A percentile compares a stretch with the other conserved stretches of the same genome.
phyloP scores from a whole-genome alignment of 139 green algal species.

The Chlorella sp. region DNA sequence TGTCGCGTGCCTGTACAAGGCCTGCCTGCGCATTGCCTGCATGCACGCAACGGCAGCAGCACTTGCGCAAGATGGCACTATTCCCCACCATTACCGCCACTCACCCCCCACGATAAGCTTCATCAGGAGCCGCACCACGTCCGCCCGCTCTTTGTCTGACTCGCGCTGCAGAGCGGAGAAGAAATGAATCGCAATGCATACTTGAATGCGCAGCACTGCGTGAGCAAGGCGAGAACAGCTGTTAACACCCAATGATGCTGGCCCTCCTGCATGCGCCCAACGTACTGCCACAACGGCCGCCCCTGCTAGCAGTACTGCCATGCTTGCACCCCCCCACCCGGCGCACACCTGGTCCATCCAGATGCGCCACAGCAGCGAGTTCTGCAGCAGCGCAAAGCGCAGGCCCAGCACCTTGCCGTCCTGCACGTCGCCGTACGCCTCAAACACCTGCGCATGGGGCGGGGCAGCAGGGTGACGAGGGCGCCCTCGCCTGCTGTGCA shows the following conservation, averaged over 20 bases:
- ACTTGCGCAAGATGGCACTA: too few relatives aligned
- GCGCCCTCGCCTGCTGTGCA: neutral
- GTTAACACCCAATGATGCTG: neutral
- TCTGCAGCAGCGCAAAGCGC: slow-evolving; percentile 26
- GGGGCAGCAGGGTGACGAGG: neutral
- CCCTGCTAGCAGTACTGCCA: neutral
- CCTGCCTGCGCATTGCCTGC: too few relatives aligned
- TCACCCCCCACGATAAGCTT: slow-evolving; percentile 29
- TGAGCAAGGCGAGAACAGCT: neutral
- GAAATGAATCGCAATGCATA: neutral
- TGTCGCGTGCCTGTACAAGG: too few relatives aligned
- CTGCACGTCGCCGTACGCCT: neutral
- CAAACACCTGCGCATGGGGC: slow-evolving; percentile 15
- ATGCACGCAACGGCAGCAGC: too few relatives aligned
- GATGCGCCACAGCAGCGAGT: slow-evolving; percentile 37
- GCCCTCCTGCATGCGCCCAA: neutral
- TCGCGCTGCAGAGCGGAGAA: neutral
- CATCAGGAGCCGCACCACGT: slow-evolving; percentile 13
- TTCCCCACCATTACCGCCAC: too few relatives aligned
- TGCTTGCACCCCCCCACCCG: neutral
- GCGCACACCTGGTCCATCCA: slow-evolving; percentile 5
- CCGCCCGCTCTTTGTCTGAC: neutral
- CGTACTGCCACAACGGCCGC: too few relatives aligned
- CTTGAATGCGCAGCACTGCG: neutral
- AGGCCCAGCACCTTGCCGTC: neutral